Evolutionary conservation across 2,329 filamentous ascomycete species (phyloP).

Genomic region (Fusarium illudens): DNA sequence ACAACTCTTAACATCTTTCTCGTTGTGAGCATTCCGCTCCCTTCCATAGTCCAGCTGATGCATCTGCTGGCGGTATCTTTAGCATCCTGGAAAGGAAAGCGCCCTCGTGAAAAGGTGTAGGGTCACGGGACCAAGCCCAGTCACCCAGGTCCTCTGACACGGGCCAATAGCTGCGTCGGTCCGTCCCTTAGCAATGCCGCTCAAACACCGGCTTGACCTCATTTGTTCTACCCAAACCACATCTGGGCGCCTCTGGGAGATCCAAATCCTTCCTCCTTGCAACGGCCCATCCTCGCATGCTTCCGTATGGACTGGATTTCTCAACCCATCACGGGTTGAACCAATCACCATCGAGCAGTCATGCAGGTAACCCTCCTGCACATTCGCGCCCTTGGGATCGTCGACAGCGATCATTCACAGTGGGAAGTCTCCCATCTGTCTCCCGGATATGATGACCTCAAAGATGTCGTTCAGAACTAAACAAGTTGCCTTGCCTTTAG

Average conservation of each 20-base stretch:
- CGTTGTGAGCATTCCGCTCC: background rate
- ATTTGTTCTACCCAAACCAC: background rate
- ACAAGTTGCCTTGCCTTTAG: background rate
- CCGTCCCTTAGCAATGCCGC: slow-evolving; percentile 24
- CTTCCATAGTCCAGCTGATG: background rate
- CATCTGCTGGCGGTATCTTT: background rate
- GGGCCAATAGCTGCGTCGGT: slow-evolving; percentile 18
- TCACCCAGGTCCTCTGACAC: background rate
- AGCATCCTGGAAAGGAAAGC: background rate
- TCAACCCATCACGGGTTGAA: background rate
- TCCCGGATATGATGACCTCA: background rate
- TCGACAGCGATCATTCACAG: background rate
- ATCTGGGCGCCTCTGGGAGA: background rate
- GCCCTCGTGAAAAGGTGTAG: background rate
- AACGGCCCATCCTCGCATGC: background rate
- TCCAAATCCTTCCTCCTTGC: slow-evolving; percentile 1
- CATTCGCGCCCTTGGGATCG: background rate
- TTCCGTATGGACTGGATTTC: background rate
- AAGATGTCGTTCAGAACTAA: background rate
- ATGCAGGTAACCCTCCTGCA: background rate
- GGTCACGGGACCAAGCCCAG: slow-evolving; percentile 13
- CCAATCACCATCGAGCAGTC: background rate
- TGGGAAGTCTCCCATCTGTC: background rate
- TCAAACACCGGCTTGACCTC: background rate
- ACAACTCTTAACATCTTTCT: background rate